A percentile compares a stretch with the other conserved stretches of the same genome.
Conservation (phyloP, 2,329 filamentous ascomycete genomes). For the Cercospora citrullina region DNA sequence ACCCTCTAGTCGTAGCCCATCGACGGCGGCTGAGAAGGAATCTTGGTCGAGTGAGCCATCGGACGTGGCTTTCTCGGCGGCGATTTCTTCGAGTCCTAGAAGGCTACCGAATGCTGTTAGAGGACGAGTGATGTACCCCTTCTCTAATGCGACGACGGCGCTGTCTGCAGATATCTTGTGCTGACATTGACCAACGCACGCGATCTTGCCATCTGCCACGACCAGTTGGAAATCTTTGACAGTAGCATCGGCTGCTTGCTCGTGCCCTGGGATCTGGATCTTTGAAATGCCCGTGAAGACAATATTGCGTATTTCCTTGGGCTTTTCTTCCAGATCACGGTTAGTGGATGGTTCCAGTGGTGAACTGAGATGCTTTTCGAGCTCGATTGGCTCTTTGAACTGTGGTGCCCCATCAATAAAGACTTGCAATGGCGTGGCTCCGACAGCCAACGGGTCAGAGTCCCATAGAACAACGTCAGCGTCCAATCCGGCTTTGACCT, state of each 20-base stretch:
- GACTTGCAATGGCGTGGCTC: constrained; percentile 41
- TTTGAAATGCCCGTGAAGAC: constrained; percentile 60
- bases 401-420: constrained; percentile 52
- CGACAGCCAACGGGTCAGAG: constrained; percentile 42
- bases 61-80: constrained; percentile 54
- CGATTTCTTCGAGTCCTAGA: constrained; percentile 65
- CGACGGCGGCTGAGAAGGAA: constrained; percentile 58
- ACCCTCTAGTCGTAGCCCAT: constrained; percentile 45
- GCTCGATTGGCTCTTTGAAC: constrained; percentile 52
- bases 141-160: constrained; percentile 51
- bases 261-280: constrained; percentile 52
- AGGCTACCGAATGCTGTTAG: constrained; percentile 62
- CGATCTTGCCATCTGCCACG: constrained; percentile 55
- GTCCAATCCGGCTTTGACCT: constrained; percentile 45
- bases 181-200: constrained; percentile 58
- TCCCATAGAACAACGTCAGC: constrained; percentile 49
- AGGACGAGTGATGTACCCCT: constrained; percentile 62
- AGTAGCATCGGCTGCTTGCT: constrained; percentile 29
- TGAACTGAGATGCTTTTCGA: constrained; percentile 51
- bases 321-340: constrained; percentile 42
- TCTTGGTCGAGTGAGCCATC: constrained; percentile 53
- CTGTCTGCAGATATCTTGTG: constrained; percentile 46
- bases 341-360: constrained; percentile 46
- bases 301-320: constrained; percentile 40
- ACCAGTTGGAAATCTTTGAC: constrained; percentile 46